phyloP scores from a whole-genome alignment of 805 yeast species.

The Candida montana region DNA sequence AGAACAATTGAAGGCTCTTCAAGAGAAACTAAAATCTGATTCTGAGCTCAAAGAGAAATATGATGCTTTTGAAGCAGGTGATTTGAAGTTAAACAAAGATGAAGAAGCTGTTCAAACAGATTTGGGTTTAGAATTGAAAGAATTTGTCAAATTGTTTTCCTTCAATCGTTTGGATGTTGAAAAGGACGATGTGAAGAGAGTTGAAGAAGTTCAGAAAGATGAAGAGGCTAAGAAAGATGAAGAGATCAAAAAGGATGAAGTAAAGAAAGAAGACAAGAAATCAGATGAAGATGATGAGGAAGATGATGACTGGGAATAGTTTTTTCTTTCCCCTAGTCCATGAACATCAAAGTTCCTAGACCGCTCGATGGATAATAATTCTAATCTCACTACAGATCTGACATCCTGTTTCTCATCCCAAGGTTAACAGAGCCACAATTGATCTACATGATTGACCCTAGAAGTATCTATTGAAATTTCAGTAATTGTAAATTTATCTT shows the following conservation, averaged over 20 bases:
- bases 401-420: too few relatives aligned
- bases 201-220: conserved; percentile 28
- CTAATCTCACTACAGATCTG: too few relatives aligned
- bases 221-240: conserved; percentile 26
- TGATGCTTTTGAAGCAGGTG: neutral
- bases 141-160: neutral
- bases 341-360: neutral
- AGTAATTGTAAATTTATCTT: too few relatives aligned
- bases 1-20: neutral
- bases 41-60: neutral
- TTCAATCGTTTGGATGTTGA: neutral
- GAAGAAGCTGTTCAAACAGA: conserved; percentile 32
- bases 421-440: too few relatives aligned
- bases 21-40: neutral
- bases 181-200: too few relatives aligned
- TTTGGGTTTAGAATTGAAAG: conserved; percentile 28
- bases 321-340: neutral
- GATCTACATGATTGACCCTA: too few relatives aligned
- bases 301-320: conserved; percentile 9
- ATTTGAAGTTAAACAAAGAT: neutral
- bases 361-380: too few relatives aligned
- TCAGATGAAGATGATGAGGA: conserved; percentile 17
- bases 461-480: too few relatives aligned
- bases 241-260: conserved; percentile 11
- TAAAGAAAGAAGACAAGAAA: conserved; percentile 18